Evolutionary conservation across 2,329 filamentous ascomycete species (phyloP).

Genomic region (Ascochyta viciae-villosae): DNA sequence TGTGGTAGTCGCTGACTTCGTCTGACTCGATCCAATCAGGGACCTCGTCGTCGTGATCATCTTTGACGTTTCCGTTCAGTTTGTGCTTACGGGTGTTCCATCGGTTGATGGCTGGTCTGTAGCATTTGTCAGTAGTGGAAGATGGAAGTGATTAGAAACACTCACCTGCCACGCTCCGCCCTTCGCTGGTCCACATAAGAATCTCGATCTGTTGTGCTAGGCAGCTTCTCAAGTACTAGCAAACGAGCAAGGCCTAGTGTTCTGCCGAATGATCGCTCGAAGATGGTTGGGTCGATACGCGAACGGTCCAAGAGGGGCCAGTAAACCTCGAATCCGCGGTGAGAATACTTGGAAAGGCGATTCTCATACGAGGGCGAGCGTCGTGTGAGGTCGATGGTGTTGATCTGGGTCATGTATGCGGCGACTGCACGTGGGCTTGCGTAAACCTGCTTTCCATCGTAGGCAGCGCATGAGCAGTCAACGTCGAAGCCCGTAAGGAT

Average conservation of each 20-base stretch:
- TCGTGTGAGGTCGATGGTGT: constrained; percentile 78
- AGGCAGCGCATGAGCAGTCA: constrained; percentile 82
- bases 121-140: background rate
- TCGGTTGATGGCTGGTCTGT: constrained; percentile 63
- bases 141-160: fast-evolving
- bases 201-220: constrained; percentile 72
- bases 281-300: constrained; percentile 85
- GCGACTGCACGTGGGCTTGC: constrained; percentile 77
- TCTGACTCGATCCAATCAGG: constrained; percentile 82
- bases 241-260: constrained; percentile 80
- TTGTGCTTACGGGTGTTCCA: constrained; percentile 42
- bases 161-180: constrained; percentile 65
- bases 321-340: constrained; percentile 82
- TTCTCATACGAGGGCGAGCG: constrained; percentile 89
- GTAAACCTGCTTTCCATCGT: constrained; percentile 81
- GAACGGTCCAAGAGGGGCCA: constrained; percentile 77
- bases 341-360: constrained; percentile 80
- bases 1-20: constrained; percentile 79
- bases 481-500: constrained; percentile 90
- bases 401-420: constrained; percentile 82
- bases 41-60: constrained; percentile 78
- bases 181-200: constrained; percentile 74
- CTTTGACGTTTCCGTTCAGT: constrained; percentile 75
- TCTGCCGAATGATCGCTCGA: constrained; percentile 78
- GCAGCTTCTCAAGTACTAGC: constrained; percentile 79